Evolutionary conservation across 352 stramenopile species (phyloP), one percentile per base, ranked within the genome.

Genomic region (Aphanomyces cochlioides): DNA sequence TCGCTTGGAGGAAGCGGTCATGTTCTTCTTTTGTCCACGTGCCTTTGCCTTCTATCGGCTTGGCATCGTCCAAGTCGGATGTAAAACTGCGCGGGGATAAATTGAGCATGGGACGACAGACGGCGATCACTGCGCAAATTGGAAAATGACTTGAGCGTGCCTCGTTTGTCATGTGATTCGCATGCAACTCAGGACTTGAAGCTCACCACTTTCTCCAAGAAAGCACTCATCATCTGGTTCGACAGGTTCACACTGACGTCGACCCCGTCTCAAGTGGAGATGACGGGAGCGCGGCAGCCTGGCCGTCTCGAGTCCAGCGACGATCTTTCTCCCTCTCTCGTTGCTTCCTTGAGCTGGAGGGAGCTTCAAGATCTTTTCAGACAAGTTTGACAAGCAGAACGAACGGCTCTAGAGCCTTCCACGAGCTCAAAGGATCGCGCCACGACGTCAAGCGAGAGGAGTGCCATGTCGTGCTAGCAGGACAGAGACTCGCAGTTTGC

Each of bases 1-100:
- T 90, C 54, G 85, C 87, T 53, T 90, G 78, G 21, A 95, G 77
- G 67, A 95, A 95, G 56, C 88, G 87, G 48, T 95, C 87, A 75
- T 95, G 87, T 73, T 74, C 69, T n/a, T 71, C 59, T n/a, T 74
- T 70, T 10, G 69, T 73, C 69, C 69, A 70, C 3, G 64, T 70
- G 34, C 64, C 64, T 12, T 50, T 45, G 47, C 63, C 63, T 37
- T 70, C 64, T 8, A 4, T 41, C 12, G 64, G 50, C 64, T 40
- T 37, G 34, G 13, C 4, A 5, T 37, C 54, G n/a, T 61, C 40
- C 12, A 7, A 40, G 61, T 69, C 43, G 47, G 54, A 63, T 7
- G 39, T 39, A 34, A 39, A 59, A 48, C 45, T 48, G 54, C 48
- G 64, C 10, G 64, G 54, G 15, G 64, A 70, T 13, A 61, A 17